Evolutionary conservation across 1,284 basidiomycete species (phyloP).

Genomic region (Cryptococcus floricola): DNA sequence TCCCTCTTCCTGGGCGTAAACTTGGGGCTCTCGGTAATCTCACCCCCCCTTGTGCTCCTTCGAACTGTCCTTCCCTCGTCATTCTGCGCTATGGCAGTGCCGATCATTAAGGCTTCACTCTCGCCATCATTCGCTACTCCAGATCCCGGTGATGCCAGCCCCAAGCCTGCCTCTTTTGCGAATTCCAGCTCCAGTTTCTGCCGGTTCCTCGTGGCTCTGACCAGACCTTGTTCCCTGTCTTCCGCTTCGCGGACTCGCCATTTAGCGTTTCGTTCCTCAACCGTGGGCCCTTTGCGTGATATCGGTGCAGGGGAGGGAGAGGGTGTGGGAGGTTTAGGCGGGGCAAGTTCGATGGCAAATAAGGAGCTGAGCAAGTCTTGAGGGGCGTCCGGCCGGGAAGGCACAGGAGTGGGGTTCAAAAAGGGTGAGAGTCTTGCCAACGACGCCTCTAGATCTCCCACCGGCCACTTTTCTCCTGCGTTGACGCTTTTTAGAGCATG

Average conservation of each 20-base stretch:
- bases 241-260: constrained; percentile 2
- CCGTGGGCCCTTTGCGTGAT: constrained; percentile 8
- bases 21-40: neutral
- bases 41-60: neutral
- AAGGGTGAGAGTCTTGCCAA: constrained; percentile 44
- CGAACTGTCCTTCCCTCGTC: neutral
- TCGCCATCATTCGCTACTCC: neutral
- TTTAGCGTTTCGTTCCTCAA: constrained; percentile 27
- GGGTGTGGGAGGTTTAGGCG: constrained; percentile 58
- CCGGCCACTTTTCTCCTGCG: neutral
- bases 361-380: constrained; percentile 62
- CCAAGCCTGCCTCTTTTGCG: neutral
- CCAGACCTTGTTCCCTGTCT: neutral
- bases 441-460: constrained; percentile 70
- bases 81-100: neutral
- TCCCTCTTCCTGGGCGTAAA: neutral
- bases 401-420: constrained; percentile 3
- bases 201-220: neutral
- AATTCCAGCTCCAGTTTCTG: neutral
- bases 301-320: constrained; percentile 50
- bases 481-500: neutral
- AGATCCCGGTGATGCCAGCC: neutral
- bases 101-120: neutral
- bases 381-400: constrained; percentile 34
- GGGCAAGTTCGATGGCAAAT: constrained; percentile 63